Conservation (phyloP, 257 asterid species). For the Echites panduratus region DNA sequence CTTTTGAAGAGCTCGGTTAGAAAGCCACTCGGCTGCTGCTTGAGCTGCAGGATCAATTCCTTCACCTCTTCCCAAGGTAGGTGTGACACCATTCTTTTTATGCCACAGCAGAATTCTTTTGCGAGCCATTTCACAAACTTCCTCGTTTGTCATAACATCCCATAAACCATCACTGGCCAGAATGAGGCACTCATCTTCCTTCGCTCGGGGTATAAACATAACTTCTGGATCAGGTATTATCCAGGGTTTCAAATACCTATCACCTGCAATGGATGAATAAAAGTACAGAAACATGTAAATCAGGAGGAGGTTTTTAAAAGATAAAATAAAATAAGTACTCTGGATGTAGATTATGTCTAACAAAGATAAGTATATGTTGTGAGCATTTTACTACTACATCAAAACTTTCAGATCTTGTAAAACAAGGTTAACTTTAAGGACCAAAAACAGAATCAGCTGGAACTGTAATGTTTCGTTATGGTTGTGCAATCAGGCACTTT, state of each 20-base stretch:
- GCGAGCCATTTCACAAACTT: conserved; percentile 80
- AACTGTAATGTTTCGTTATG: neutral
- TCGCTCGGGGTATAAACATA: conserved; percentile 55
- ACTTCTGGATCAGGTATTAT: conserved; percentile 91
- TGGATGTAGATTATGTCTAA: neutral
- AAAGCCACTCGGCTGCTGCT: conserved; percentile 84
- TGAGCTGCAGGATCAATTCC: conserved; percentile 92
- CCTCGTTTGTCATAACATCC: conserved; percentile 91
- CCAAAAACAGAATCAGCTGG: neutral
- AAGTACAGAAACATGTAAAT: neutral
- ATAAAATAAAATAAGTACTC: neutral
- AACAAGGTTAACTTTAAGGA: neutral
- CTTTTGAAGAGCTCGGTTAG: conserved; percentile 75
- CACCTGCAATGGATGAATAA: conserved; percentile 46
- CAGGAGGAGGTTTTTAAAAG: neutral
- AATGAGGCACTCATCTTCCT: conserved; percentile 73
- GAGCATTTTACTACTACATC: neutral
- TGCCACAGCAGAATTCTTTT: conserved; percentile 74
- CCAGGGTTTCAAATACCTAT: conserved; percentile 85
- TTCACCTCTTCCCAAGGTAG: conserved; percentile 53
- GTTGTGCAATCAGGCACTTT: neutral
- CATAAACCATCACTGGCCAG: conserved; percentile 93
- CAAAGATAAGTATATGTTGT: neutral
- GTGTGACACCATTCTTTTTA: conserved; percentile 43
- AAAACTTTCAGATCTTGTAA: neutral